phyloP scores from a whole-genome alignment of 306 rosid genomes.

The Benincasa hispida region DNA sequence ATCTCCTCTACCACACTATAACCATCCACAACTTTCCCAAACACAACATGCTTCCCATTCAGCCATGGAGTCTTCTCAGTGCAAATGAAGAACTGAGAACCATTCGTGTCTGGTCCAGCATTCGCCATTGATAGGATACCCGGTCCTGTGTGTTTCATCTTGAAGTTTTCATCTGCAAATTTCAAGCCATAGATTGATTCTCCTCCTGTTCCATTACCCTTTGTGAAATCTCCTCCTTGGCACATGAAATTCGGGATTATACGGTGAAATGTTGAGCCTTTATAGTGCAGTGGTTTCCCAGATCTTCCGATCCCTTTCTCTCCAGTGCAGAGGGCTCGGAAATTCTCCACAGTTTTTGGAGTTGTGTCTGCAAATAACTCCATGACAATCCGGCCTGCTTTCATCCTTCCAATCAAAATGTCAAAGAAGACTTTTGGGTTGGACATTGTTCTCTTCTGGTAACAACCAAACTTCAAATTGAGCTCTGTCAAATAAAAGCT shows the following conservation, averaged over 20 bases:
- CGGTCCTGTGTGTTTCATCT: conserved; percentile 59
- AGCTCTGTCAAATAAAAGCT: neutral
- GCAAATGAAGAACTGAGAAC: conserved; percentile 81
- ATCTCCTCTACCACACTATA: conserved; percentile 50
- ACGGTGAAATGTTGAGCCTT: conserved; percentile 68
- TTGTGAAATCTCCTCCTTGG: conserved; percentile 83
- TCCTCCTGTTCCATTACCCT: conserved; percentile 79
- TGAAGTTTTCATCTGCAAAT: conserved; percentile 67
- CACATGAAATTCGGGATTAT: conserved; percentile 76
- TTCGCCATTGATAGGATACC: conserved; percentile 89
- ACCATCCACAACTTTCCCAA: conserved; percentile 80
- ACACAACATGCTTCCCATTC: conserved; percentile 82
- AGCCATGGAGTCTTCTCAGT: conserved; percentile 54
- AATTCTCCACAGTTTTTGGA: conserved; percentile 84
- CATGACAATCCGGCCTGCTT: conserved; percentile 71
- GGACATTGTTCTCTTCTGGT: conserved; percentile 23
- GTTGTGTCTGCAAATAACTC: conserved; percentile 59
- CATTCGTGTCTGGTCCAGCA: conserved; percentile 61
- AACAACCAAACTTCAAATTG: neutral
- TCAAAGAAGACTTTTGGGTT: conserved; percentile 85
- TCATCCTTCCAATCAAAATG: conserved; percentile 54
- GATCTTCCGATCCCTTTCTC: conserved; percentile 57
- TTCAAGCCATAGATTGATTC: conserved; percentile 70
- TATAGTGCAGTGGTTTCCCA: conserved; percentile 59
- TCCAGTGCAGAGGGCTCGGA: conserved; percentile 79